Conservation (phyloP, 768 basidiomycete species). For the Trametopsis cervina region DNA sequence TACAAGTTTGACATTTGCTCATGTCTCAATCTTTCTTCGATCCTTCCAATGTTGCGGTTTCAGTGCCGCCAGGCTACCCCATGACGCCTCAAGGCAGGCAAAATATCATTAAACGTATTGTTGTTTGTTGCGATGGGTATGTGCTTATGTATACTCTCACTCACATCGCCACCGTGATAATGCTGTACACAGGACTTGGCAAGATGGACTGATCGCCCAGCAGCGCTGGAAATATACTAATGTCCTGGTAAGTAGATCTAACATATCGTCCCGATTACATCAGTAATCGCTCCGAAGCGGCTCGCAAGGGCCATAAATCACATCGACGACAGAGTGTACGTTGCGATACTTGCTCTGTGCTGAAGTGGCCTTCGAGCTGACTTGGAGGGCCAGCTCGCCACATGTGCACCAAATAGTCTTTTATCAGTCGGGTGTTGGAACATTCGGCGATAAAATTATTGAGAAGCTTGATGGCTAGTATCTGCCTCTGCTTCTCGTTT, state of each 20-base stretch:
- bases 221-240: slow-evolving; percentile 28
- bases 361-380: no score
- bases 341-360: neutral
- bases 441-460: slow-evolving; percentile 49
- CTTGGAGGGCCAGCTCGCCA: slow-evolving; percentile 1
- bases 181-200: slow-evolving; percentile 50
- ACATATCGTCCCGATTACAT: neutral
- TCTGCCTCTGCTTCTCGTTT: slow-evolving; percentile 6
- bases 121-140: slow-evolving; percentile 74
- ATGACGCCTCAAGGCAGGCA: neutral
- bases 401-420: slow-evolving; percentile 27
- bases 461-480: slow-evolving; percentile 51
- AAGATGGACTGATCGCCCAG: slow-evolving; percentile 40
- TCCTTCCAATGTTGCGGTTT: neutral
- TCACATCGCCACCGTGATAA: neutral
- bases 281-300: slow-evolving; percentile 13
- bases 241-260: slow-evolving; percentile 19
- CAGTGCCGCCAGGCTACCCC: neutral
- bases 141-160: slow-evolving; percentile 13
- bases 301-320: slow-evolving; percentile 26
- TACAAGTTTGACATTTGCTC: no score
- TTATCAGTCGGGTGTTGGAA: slow-evolving; percentile 38
- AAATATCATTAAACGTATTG: slow-evolving; percentile 46
- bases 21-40: neutral
- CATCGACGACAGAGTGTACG: slow-evolving; percentile 25